Evolutionary conservation across 2,329 filamentous ascomycete species (phyloP).

Genomic region (Alternaria ventricosa): DNA sequence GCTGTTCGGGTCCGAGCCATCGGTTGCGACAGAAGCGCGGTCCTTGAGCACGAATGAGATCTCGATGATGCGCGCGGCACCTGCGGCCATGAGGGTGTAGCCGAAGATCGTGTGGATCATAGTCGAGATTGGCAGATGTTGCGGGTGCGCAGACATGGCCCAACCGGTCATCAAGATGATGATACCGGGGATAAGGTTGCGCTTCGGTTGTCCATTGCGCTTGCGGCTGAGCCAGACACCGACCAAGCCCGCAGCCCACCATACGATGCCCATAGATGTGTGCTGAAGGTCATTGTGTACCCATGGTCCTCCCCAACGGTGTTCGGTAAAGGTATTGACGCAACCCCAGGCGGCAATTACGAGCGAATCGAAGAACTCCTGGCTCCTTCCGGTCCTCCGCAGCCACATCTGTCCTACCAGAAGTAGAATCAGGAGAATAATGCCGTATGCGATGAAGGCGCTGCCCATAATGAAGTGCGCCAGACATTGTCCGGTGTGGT

Average conservation of each 20-base stretch:
- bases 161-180: constrained; percentile 93
- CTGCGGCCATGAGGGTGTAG: constrained; percentile 92
- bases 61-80: constrained; percentile 84
- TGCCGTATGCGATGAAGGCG: constrained; percentile 93
- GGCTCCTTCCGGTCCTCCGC: constrained; percentile 79
- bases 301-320: constrained; percentile 90
- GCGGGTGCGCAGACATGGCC: constrained; percentile 92
- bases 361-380: constrained; percentile 94
- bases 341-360: constrained; percentile 95
- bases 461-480: constrained; percentile 99
- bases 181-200: constrained; percentile 91
- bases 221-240: constrained; percentile 91
- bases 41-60: constrained; percentile 87
- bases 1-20: constrained; percentile 73
- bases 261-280: constrained; percentile 98
- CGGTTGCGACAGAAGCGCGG: constrained; percentile 66
- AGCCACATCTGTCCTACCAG: constrained; percentile 90
- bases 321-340: constrained; percentile 98
- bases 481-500: constrained; percentile 89
- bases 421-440: constrained; percentile 83
- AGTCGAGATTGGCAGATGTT: constrained; percentile 80
- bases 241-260: constrained; percentile 92
- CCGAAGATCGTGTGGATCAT: constrained; percentile 91
- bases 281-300: constrained; percentile 95
- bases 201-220: constrained; percentile 82